Evolutionary conservation across 2,329 filamentous ascomycete genomes (phyloP).

Genomic region (Penicillium brevicompactum): DNA sequence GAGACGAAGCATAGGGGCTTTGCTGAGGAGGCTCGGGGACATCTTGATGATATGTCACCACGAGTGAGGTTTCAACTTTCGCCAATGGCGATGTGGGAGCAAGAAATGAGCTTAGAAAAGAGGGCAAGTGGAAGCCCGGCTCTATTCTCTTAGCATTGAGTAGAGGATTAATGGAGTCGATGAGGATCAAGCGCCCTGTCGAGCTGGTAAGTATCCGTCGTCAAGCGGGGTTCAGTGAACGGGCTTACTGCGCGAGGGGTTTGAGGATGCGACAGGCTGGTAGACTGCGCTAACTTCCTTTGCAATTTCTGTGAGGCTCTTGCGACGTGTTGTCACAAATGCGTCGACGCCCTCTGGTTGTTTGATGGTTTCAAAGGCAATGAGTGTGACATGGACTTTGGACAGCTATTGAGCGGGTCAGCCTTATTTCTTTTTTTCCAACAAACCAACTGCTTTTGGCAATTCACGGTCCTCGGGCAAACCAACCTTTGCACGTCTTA

Average conservation of each 20-base stretch:
- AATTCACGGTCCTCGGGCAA: background rate
- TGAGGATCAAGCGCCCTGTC: constrained; percentile 70
- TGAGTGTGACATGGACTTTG: constrained; percentile 70
- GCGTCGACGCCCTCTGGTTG: constrained; percentile 66
- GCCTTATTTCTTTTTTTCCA: background rate
- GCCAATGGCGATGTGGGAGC: constrained; percentile 49
- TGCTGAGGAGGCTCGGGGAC: constrained; percentile 58
- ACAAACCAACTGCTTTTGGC: background rate
- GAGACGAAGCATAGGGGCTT: constrained; percentile 59
- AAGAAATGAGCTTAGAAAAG: constrained; percentile 71
- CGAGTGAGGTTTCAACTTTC: constrained; percentile 61
- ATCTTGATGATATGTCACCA: constrained; percentile 82
- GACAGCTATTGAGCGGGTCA: constrained; percentile 40
- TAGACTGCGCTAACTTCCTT: constrained; percentile 58
- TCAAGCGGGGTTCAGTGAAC: background rate
- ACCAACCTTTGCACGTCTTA: constrained; percentile 70
- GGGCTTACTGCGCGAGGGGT: constrained; percentile 31
- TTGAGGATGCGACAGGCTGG: constrained; percentile 20
- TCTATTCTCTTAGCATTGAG: constrained; percentile 41
- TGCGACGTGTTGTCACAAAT: constrained; percentile 67
- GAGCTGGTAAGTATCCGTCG: background rate
- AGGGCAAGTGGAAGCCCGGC: constrained; percentile 60
- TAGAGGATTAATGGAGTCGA: constrained; percentile 78
- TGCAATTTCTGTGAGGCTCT: constrained; percentile 58
- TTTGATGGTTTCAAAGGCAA: constrained; percentile 75